Conservation (phyloP, 495 filamentous ascomycete genomes). For the Massariosphaeria phaeospora region DNA sequence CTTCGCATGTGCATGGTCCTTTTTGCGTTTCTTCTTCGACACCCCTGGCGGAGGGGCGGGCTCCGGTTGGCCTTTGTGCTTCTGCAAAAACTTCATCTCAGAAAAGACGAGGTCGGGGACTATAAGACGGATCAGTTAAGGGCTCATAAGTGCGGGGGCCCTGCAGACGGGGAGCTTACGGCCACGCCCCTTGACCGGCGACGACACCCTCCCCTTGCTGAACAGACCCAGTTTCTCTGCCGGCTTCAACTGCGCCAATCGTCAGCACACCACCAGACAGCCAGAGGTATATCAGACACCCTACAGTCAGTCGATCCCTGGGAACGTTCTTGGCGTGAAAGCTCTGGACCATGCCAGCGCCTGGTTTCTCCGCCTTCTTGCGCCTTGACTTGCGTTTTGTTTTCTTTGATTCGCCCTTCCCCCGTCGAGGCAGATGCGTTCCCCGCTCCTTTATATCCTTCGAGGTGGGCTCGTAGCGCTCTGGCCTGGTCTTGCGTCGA, state of each 20-base stretch:
- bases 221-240: constrained; percentile 59
- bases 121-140: constrained; percentile 35
- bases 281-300: constrained; percentile 48
- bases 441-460: constrained; percentile 42
- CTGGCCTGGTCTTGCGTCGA: constrained; percentile 35
- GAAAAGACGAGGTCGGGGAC: constrained; percentile 65
- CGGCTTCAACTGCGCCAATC: constrained; percentile 50
- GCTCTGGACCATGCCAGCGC: constrained; percentile 53
- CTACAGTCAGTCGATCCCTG: constrained; percentile 47
- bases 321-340: constrained; percentile 63
- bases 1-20: constrained; percentile 29
- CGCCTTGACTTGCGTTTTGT: constrained; percentile 38
- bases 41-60: constrained; percentile 15
- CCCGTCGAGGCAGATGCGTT: constrained; percentile 19
- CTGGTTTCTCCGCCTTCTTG: constrained; percentile 38
- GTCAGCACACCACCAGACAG: constrained; percentile 11
- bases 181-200: constrained; percentile 48
- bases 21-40: constrained; percentile 32
- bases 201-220: constrained; percentile 63
- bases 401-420: constrained; percentile 30
- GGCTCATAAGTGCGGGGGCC: constrained; percentile 17
- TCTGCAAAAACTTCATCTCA: constrained; percentile 59
- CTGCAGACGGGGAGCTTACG: constrained; percentile 38
- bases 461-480: constrained; percentile 47
- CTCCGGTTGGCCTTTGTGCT: constrained; percentile 36